A percentile compares a stretch with the other conserved stretches of the same genome.
These are phyloP conservation scores for Amauroascus niger DNA, from an alignment of 2,329 filamentous ascomycete genomes.

Conservation along the genomic window DNA sequence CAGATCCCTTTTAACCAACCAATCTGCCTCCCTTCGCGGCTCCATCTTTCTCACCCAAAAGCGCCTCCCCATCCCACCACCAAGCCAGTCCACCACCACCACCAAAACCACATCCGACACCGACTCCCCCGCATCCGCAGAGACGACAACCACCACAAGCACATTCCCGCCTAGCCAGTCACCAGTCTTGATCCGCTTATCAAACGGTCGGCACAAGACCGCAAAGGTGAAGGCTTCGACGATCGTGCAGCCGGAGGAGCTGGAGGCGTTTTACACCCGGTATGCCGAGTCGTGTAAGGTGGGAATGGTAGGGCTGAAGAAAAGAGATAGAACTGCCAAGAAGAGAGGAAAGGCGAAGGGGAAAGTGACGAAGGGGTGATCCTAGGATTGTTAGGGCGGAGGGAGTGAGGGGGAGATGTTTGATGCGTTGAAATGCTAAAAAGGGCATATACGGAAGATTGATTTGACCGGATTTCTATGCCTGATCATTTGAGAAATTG, in stretches of 20 bases:
- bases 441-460: neutral
- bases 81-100: neutral
- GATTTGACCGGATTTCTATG: neutral
- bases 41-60: slow-evolving; percentile 40
- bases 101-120: slow-evolving; percentile 1
- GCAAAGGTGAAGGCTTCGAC: slow-evolving; percentile 73
- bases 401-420: neutral
- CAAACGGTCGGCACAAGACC: slow-evolving; percentile 60
- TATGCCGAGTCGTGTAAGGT: slow-evolving; percentile 89
- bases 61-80: slow-evolving; percentile 21
- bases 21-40: slow-evolving; percentile 33
- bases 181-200: slow-evolving; percentile 71
- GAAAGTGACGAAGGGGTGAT: slow-evolving; percentile 41
- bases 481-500: neutral
- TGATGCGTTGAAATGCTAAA: neutral
- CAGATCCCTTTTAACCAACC: slow-evolving; percentile 31
- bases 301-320: slow-evolving; percentile 84
- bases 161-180: slow-evolving; percentile 53
- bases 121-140: slow-evolving; percentile 20
- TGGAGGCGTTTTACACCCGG: slow-evolving; percentile 70
- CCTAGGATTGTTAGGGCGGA: neutral
- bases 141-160: slow-evolving; percentile 39
- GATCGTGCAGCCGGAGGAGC: slow-evolving; percentile 61
- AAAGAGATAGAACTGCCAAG: slow-evolving; percentile 79
- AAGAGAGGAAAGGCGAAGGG: slow-evolving; percentile 70